Evolutionary conservation across 2,329 filamentous ascomycete genomes (phyloP).

Genomic region (Chlorencoelia australis): DNA sequence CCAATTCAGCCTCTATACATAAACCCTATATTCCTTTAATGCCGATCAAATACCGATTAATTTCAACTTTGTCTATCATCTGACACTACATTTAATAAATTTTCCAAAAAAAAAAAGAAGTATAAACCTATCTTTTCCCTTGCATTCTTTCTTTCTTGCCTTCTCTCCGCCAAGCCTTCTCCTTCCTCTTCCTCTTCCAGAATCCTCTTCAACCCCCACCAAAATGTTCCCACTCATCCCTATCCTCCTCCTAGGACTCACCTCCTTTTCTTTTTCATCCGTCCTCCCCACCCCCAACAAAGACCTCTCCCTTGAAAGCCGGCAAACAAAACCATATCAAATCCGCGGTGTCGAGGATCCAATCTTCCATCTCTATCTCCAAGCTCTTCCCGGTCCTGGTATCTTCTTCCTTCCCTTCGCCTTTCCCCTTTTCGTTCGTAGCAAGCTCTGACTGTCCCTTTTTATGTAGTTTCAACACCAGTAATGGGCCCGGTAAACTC

Average conservation of each 20-base stretch:
- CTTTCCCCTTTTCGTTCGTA: background rate
- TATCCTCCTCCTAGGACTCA: background rate
- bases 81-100: too few relatives aligned
- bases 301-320: background rate
- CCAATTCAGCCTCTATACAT: too few relatives aligned
- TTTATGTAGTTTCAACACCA: slow-evolving; percentile 33
- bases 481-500: slow-evolving; percentile 42
- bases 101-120: too few relatives aligned
- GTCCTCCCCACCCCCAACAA: too few relatives aligned
- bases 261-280: background rate
- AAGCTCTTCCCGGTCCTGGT: slow-evolving; percentile 23
- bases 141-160: too few relatives aligned
- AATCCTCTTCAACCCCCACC: slow-evolving; percentile 3
- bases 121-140: too few relatives aligned
- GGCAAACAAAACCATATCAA: slow-evolving; percentile 29
- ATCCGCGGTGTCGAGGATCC: slow-evolving; percentile 40
- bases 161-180: too few relatives aligned
- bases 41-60: too few relatives aligned
- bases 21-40: too few relatives aligned
- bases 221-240: slow-evolving; percentile 4
- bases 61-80: too few relatives aligned
- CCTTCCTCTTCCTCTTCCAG: too few relatives aligned
- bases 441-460: slow-evolving; percentile 18
- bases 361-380: slow-evolving; percentile 43
- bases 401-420: background rate